These are phyloP conservation scores for Colletotrichum orbiculare DNA, from an alignment of 2,329 filamentous ascomycete species.

Conservation along the genomic window DNA sequence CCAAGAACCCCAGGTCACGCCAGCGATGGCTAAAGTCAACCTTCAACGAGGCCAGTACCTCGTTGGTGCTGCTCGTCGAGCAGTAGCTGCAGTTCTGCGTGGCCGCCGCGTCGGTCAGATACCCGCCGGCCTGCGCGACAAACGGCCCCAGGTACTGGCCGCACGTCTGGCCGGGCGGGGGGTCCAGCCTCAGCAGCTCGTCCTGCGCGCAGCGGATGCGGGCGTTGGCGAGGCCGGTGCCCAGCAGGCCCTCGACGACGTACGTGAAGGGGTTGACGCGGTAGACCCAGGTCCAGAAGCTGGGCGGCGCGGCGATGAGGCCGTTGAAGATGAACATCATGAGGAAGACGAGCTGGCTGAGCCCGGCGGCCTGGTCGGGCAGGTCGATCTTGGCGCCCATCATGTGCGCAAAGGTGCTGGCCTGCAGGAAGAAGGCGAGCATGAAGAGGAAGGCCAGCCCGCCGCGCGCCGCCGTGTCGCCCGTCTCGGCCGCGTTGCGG, in stretches of 20 bases:
- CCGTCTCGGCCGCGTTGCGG: slow-evolving; percentile 64
- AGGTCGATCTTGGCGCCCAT: slow-evolving; percentile 71
- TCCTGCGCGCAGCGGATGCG: slow-evolving; percentile 69
- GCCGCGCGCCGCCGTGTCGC: slow-evolving; percentile 59
- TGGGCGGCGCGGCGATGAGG: slow-evolving; percentile 78
- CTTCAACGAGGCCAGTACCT: slow-evolving; percentile 42
- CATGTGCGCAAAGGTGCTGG: slow-evolving; percentile 74
- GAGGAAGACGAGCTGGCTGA: slow-evolving; percentile 72
- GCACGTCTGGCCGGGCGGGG: slow-evolving; percentile 65
- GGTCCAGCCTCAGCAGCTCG: slow-evolving; percentile 72
- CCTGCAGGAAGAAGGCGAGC: slow-evolving; percentile 72
- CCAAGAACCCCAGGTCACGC: slow-evolving; percentile 68
- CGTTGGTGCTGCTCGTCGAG: slow-evolving; percentile 27
- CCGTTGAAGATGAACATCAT: slow-evolving; percentile 75
- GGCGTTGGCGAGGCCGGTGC: slow-evolving; percentile 71
- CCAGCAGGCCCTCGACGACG: slow-evolving; percentile 73
- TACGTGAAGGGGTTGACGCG: slow-evolving; percentile 81
- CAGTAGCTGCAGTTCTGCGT: slow-evolving; percentile 39
- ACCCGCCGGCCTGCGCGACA: slow-evolving; percentile 58
- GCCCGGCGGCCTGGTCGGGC: slow-evolving; percentile 71
- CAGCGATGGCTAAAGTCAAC: slow-evolving; percentile 62
- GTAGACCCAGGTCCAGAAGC: slow-evolving; percentile 85
- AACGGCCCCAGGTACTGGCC: slow-evolving; percentile 63
- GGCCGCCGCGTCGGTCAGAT: slow-evolving; percentile 55
- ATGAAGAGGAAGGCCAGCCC: slow-evolving; percentile 72